Conservation (phyloP, 2,329 filamentous ascomycete genomes). For the Leptodontidium sp. region DNA sequence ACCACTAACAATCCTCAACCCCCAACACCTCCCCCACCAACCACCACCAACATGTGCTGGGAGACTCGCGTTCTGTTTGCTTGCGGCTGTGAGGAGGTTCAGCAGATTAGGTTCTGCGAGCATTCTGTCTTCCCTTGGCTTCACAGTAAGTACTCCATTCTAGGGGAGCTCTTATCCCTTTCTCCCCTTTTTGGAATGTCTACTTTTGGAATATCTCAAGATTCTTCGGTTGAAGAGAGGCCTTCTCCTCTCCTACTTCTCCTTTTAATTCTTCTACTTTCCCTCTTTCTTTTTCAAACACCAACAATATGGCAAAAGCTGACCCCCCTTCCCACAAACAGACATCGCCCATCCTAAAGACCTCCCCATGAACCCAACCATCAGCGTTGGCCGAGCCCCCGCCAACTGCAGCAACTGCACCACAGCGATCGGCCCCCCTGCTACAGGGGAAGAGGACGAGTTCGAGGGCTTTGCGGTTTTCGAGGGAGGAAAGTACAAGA, state of each 20-base stretch:
- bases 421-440: not conserved
- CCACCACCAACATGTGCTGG: constrained; percentile 11
- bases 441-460: not conserved
- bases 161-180: no score
- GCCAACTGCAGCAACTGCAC: not conserved
- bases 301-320: no score
- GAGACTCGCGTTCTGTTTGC: not conserved
- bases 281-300: no score
- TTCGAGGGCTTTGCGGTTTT: no score
- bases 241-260: no score
- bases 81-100: constrained; percentile 7
- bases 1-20: not conserved
- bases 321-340: no score
- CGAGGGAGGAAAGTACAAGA: no score
- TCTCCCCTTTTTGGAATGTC: no score
- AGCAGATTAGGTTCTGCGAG: not conserved
- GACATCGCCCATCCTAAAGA: constrained; percentile 1
- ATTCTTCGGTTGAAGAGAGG: no score
- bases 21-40: no score
- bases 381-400: not conserved
- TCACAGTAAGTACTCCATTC: not conserved
- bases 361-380: not conserved
- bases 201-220: no score
- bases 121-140: not conserved
- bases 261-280: no score